Percentiles rank a stretch among this genome's conserved stretches.
Evolutionary conservation across 768 basidiomycete genomes (phyloP).

Genomic region (Pisolithus microcarpus): DNA sequence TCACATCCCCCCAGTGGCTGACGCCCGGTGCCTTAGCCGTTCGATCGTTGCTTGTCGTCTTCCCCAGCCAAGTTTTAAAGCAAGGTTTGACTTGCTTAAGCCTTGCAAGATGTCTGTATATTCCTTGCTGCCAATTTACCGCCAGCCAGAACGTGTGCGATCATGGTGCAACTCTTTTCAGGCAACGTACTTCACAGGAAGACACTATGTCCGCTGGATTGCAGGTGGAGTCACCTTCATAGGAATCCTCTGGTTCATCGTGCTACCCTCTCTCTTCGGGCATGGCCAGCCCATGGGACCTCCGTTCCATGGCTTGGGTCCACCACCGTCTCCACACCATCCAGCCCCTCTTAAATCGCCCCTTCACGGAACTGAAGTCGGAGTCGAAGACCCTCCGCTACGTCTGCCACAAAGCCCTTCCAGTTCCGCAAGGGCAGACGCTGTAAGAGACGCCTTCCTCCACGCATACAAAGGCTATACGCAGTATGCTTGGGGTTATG

Average conservation of each 20-base stretch:
- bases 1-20: too few relatives aligned
- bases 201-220: not conserved
- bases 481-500: conserved; percentile 41
- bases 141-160: not conserved
- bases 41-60: not conserved
- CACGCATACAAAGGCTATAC: conserved; percentile 52
- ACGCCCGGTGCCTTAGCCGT: too few relatives aligned
- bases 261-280: not conserved
- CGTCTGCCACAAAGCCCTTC: conserved; percentile 18
- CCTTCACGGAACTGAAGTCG: not conserved
- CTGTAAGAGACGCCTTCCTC: conserved; percentile 48
- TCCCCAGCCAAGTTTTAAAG: too few relatives aligned
- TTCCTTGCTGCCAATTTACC: not conserved
- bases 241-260: not conserved
- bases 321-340: not conserved
- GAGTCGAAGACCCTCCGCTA: too few relatives aligned
- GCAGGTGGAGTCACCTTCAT: not conserved
- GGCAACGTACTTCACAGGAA: not conserved
- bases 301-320: not conserved
- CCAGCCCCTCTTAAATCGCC: not conserved
- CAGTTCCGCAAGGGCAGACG: conserved; percentile 32
- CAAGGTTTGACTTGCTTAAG: too few relatives aligned
- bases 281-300: not conserved
- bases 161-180: not conserved
- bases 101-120: not conserved